Percentiles rank a stretch among this genome's conserved stretches.
These are phyloP conservation scores for Ballota nigra DNA, from an alignment of 257 asterid genomes.

Conservation along the genomic window DNA sequence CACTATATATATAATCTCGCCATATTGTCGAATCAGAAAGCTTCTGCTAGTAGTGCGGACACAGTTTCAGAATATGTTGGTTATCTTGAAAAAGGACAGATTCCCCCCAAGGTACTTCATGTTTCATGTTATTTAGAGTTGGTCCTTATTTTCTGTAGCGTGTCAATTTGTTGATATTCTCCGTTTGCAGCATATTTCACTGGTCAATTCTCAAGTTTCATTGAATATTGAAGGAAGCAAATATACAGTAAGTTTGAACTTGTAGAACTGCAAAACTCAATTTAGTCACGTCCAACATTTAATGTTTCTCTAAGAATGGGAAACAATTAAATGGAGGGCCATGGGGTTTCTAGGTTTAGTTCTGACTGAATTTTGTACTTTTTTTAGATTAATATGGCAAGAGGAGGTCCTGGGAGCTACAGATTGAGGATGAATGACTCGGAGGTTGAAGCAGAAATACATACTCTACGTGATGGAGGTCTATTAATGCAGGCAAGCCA, in stretches of 20 bases:
- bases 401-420: conserved; percentile 97
- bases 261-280: conserved; percentile 10
- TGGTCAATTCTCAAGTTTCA: conserved; percentile 92
- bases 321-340: conserved; percentile 10
- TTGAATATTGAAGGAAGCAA: conserved; percentile 98
- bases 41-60: conserved; percentile 96
- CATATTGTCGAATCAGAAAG: conserved; percentile 66
- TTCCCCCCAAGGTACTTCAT: conserved; percentile 87
- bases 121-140: conserved; percentile 18
- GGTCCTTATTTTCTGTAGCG: conserved; percentile 25
- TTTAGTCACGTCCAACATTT: not conserved
- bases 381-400: conserved; percentile 60
- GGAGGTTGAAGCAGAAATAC: conserved; percentile 94
- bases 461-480: conserved; percentile 98
- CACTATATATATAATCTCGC: conserved; percentile 22
- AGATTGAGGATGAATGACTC: conserved; percentile 79
- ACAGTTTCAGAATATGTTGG: conserved; percentile 96
- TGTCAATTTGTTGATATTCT: conserved; percentile 16
- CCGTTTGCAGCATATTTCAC: conserved; percentile 91
- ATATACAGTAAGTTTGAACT: conserved; percentile 68
- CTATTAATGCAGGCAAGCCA: conserved; percentile 88
- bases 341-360: not conserved
- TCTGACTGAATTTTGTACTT: conserved; percentile 2
- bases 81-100: conserved; percentile 98
- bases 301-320: not conserved